Evolutionary conservation across 2,329 filamentous ascomycete species (phyloP).

Genomic region (Colletotrichum cordylinicola): DNA sequence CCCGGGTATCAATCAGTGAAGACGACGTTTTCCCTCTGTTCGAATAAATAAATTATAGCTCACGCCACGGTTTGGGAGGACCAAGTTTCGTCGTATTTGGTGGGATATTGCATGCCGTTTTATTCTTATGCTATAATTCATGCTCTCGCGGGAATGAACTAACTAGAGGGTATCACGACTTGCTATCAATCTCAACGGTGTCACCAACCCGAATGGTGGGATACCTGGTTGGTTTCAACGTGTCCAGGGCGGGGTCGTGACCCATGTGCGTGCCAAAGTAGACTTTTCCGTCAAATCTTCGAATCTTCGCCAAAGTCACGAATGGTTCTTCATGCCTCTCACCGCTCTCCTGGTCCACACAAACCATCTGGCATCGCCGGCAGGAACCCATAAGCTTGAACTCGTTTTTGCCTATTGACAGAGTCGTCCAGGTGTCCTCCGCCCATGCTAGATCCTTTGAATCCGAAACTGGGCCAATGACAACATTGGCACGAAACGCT

Average conservation of each 20-base stretch:
- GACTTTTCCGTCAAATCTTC: constrained; percentile 82
- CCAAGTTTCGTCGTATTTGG: not conserved
- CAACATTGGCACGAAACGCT: constrained; percentile 88
- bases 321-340: constrained; percentile 85
- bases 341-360: constrained; percentile 85
- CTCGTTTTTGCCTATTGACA: constrained; percentile 68
- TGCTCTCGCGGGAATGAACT: not conserved
- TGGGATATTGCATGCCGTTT: not conserved
- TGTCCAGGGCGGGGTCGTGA: constrained; percentile 37
- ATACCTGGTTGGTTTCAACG: constrained; percentile 27
- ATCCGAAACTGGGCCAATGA: constrained; percentile 58
- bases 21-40: not conserved
- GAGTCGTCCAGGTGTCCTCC: constrained; percentile 78
- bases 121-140: not conserved
- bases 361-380: constrained; percentile 94
- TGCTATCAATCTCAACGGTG: constrained; percentile 32
- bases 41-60: not conserved
- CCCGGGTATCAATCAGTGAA: not conserved
- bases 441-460: constrained; percentile 66
- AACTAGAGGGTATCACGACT: not conserved
- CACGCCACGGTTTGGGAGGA: not conserved
- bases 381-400: constrained; percentile 84
- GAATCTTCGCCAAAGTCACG: constrained; percentile 84
- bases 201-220: constrained; percentile 59
- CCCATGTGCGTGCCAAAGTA: constrained; percentile 87